phyloP scores from a whole-genome alignment of 2,329 filamentous ascomycete species.

The Tolypocladium guangdongense region DNA sequence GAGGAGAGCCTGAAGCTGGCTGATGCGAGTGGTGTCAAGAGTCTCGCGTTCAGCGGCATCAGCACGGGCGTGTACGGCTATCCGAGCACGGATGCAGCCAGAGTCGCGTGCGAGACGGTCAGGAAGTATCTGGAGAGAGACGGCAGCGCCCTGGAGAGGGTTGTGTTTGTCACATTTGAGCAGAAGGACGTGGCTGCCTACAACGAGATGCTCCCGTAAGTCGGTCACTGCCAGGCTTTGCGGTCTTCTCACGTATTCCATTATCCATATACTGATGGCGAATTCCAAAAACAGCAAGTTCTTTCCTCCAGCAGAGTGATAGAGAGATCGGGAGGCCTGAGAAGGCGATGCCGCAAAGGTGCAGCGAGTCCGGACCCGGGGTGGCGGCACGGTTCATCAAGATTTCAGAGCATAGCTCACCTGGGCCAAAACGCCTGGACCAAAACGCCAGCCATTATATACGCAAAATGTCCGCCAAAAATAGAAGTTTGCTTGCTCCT shows the following conservation, averaged over 20 bases:
- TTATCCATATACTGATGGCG: background rate
- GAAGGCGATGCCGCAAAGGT: background rate
- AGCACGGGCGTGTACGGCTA: conserved; percentile 90
- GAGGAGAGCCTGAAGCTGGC: conserved; percentile 61
- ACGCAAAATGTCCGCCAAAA: background rate
- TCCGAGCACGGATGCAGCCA: conserved; percentile 61
- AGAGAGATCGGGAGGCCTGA: background rate
- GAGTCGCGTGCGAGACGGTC: conserved; percentile 53
- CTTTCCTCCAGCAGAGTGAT: conserved; percentile 12
- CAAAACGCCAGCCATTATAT: background rate
- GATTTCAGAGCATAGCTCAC: background rate
- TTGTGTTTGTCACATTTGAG: conserved; percentile 81
- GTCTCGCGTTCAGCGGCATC: conserved; percentile 71
- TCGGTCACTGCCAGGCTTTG: background rate
- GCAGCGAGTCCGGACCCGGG: background rate
- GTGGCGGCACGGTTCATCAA: too few relatives aligned
- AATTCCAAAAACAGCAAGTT: conserved; percentile 8
- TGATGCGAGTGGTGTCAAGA: conserved; percentile 51
- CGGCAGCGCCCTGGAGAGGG: conserved; percentile 46
- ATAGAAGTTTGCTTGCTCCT: background rate
- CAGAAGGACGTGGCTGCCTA: conserved; percentile 70
- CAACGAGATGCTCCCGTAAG: conserved; percentile 57
- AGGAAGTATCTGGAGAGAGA: conserved; percentile 41
- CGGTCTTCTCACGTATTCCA: background rate
- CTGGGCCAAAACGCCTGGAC: background rate